Percentiles rank a stretch among this genome's conserved stretches.
Evolutionary conservation across 2,329 filamentous ascomycete species (phyloP).

Genomic region (Alternaria postmessia): DNA sequence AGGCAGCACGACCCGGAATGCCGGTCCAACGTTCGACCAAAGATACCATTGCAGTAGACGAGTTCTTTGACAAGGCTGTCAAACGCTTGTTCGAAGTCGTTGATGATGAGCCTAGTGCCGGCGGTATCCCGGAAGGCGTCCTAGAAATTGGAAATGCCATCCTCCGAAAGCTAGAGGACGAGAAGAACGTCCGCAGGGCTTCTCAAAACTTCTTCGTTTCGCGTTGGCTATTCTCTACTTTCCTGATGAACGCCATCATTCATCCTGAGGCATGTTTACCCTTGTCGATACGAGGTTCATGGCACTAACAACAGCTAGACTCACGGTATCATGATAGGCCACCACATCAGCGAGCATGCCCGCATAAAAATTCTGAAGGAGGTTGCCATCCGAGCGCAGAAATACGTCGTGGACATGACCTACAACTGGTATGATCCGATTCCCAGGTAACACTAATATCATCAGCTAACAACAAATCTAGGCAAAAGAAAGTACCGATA

Average conservation of each 20-base stretch:
- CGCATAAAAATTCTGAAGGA: slow-evolving; percentile 77
- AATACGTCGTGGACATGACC: slow-evolving; percentile 78
- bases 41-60: slow-evolving; percentile 81
- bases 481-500: slow-evolving; percentile 68
- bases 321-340: slow-evolving; percentile 76
- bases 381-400: slow-evolving; percentile 80
- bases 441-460: slow-evolving; percentile 22
- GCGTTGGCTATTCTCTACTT: slow-evolving; percentile 91
- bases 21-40: slow-evolving; percentile 77
- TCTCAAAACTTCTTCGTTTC: slow-evolving; percentile 86
- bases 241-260: slow-evolving; percentile 82
- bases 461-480: slow-evolving; percentile 41
- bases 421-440: slow-evolving; percentile 67
- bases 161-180: slow-evolving; percentile 74
- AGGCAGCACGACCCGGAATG: slow-evolving; percentile 70
- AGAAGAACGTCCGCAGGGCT: slow-evolving; percentile 71
- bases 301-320: slow-evolving; percentile 56
- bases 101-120: slow-evolving; percentile 77
- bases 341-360: slow-evolving; percentile 90
- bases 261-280: slow-evolving; percentile 76
- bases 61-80: slow-evolving; percentile 87
- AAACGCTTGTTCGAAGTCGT: slow-evolving; percentile 84
- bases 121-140: slow-evolving; percentile 85
- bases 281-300: slow-evolving; percentile 16
- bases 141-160: slow-evolving; percentile 87